phyloP scores from a whole-genome alignment of 2,329 filamentous ascomycete genomes.

The Aspergillus clavatus region DNA sequence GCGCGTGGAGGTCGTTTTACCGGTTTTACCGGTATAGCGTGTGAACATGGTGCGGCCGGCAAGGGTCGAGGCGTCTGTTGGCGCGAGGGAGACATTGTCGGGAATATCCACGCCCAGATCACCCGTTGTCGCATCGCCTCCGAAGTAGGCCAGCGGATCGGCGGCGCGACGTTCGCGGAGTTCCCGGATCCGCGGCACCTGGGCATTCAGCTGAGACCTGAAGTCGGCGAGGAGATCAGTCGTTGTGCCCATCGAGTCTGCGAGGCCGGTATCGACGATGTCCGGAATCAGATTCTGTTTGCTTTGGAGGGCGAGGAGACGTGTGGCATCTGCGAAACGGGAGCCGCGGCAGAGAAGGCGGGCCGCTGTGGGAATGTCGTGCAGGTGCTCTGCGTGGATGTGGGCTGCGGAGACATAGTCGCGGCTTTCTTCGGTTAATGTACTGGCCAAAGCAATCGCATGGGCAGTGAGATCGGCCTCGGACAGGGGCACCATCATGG shows the following conservation, averaged over 20 bases:
- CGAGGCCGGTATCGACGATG: constrained; percentile 71
- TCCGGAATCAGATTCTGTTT: constrained; percentile 59
- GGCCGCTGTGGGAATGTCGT: constrained; percentile 64
- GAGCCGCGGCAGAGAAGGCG: constrained; percentile 81
- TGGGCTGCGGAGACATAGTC: constrained; percentile 75
- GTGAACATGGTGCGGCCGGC: constrained; percentile 83
- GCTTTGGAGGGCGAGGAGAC: constrained; percentile 60
- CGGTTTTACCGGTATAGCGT: constrained; percentile 61
- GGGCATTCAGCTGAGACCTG: constrained; percentile 74
- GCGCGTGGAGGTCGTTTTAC: constrained; percentile 49
- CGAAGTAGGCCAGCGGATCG: constrained; percentile 85
- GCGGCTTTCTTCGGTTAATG: constrained; percentile 70
- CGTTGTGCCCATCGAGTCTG: constrained; percentile 73
- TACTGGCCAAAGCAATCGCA: constrained; percentile 70
- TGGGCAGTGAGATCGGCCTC: constrained; percentile 59
- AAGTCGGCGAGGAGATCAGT: constrained; percentile 94
- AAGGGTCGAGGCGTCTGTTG: constrained; percentile 74
- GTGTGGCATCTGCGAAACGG: constrained; percentile 82
- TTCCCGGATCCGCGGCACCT: constrained; percentile 80
- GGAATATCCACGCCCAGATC: constrained; percentile 65
- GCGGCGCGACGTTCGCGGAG: constrained; percentile 73
- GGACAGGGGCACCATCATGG: constrained; percentile 62
- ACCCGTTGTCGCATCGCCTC: constrained; percentile 61
- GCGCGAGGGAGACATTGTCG: constrained; percentile 87
- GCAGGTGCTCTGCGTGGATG: constrained; percentile 76